Evolutionary conservation across 2,329 filamentous ascomycete genomes (phyloP), one percentile per base, ranked within the genome.

Genomic region (Diplocarpon mali): DNA sequence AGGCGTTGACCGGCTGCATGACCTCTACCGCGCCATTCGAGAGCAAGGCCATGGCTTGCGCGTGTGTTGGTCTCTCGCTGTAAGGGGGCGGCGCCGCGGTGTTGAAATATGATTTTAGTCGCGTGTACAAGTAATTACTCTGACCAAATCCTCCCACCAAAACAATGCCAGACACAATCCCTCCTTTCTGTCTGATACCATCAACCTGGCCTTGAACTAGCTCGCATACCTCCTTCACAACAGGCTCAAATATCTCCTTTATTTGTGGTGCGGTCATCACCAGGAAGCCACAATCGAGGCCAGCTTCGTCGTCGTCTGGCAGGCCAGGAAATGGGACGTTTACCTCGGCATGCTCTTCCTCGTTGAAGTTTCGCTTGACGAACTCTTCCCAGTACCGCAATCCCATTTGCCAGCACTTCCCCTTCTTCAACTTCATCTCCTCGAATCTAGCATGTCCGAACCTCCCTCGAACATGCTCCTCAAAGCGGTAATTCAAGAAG

Each of bases 81-180:
- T 89, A 75, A 2, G 69, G 67, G 5, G 71, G 72, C 15, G 71
- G 70, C 6, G 66, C 65, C 35, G 59, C 58, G 10, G 63, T 67
- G 47, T 69, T 70, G 57, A 89, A 89, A 59, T 84, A 79, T 30
- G 69, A 62, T 62, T 85, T 85, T 52, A 90, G 70, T 2, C 76
- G 71, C 32, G 75, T 75, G 65, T 87, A 85, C 9, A 86, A 71
- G 59, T 85, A 86, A 58, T 85, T 78, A 62, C 78, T 84, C 66
- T 88, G 82, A 1, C 85, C 85, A 56, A 90, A 90, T 6, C 85
- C 85, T 51, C 85, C 85, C 0, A 90, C 85, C 5, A 90, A 70
- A 36, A 89, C 80, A 52, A 90, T 86, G n/a, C 83, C 83, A 10
- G 75, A 77, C 5, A 83, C 78, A 40, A 77, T 67, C 32, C 75